Percentiles rank a stretch among this genome's conserved stretches.
Evolutionary conservation across 106 monocot genomes (phyloP).

Genomic region (Dioscorea dumetorum): DNA sequence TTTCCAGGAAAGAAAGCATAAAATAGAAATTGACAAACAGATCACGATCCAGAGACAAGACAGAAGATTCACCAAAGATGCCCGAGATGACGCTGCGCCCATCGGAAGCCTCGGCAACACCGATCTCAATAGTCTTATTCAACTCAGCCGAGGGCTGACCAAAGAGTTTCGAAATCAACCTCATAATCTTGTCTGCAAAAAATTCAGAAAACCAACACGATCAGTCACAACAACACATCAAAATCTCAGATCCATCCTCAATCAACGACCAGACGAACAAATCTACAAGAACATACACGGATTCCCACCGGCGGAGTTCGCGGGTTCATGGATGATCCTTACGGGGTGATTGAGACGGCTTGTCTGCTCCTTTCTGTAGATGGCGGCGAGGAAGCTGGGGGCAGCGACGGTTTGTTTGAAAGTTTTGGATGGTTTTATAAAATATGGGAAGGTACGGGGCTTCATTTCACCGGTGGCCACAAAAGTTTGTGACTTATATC

Average conservation of each 20-base stretch:
- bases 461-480: too few species aligned
- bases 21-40: neutral
- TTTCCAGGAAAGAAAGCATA: too few species aligned
- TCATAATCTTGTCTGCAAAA: constrained; percentile 83
- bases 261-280: neutral
- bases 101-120: constrained; percentile 91
- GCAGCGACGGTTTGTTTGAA: too few species aligned
- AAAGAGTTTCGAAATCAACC: constrained; percentile 73
- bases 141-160: constrained; percentile 87
- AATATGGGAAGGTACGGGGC: too few species aligned
- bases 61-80: constrained; percentile 55
- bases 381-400: constrained; percentile 40
- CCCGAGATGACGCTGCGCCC: constrained; percentile 98
- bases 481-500: too few species aligned
- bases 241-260: neutral
- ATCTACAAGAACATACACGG: constrained; percentile 29
- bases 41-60: neutral
- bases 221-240: constrained; percentile 1
- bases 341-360: constrained; percentile 64
- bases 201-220: neutral
- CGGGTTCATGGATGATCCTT: constrained; percentile 49
- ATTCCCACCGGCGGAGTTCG: constrained; percentile 70
- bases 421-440: too few species aligned
- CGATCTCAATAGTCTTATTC: constrained; percentile 44
- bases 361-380: constrained; percentile 86